These are phyloP conservation scores for Trichoderma atroviride DNA, from an alignment of 2,329 filamentous ascomycete species.

Conservation along the genomic window DNA sequence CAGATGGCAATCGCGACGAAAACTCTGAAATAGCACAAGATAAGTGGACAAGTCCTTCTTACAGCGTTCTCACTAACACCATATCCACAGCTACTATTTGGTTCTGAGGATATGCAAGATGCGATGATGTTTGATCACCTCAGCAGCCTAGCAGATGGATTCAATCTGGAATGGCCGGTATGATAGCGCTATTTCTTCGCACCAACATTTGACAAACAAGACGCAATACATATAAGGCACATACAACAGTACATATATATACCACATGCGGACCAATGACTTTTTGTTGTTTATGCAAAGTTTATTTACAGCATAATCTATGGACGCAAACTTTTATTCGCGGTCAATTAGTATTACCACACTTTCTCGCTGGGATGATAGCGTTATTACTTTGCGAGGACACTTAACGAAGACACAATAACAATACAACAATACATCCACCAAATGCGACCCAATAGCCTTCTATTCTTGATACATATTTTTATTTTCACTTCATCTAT, in stretches of 20 bases:
- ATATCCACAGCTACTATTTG: constrained; percentile 2
- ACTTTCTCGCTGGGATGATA: constrained; percentile 1
- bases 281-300: background rate
- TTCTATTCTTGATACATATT: background rate
- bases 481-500: background rate
- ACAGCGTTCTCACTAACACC: background rate
- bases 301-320: background rate
- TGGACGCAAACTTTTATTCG: background rate
- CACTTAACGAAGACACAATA: background rate
- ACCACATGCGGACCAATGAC: background rate
- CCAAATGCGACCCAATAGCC: background rate
- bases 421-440: background rate
- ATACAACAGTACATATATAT: background rate
- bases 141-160: constrained; percentile 15
- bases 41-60: background rate
- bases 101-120: constrained; percentile 15
- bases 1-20: background rate
- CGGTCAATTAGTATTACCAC: background rate
- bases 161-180: constrained; percentile 13
- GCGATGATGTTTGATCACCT: constrained; percentile 21
- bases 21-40: constrained; percentile 7
- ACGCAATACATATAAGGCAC: background rate
- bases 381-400: background rate
- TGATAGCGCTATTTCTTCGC: background rate
- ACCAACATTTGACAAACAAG: background rate